Base-by-base conservation (phyloP, 345 rosid species). In the Pistacia vera region DNA sequence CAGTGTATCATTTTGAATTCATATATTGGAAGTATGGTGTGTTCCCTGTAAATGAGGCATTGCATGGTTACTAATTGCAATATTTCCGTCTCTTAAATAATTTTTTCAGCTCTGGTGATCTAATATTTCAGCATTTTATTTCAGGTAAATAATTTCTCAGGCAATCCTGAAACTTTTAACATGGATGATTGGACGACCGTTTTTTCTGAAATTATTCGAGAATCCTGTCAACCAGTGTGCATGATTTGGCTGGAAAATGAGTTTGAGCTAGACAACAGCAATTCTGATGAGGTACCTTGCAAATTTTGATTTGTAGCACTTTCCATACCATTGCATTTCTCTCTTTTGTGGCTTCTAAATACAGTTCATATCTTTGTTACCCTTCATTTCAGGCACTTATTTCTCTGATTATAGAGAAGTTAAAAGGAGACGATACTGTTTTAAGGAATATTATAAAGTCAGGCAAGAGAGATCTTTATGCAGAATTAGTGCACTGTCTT, bases 391-490 rank as follows among this genome's bases (percentile, higher is more conserved):
- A 93, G 99, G 90, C 64, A 55, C 76, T 88, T 68, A 72, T 83
- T 77, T 83, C 93, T 71, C 71, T 84, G 81, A 83, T 93, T 78
- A 77, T 84, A 73, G 88, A 87, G 83, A 92, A 88, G 85, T 66
- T 95, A 51, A 83, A 85, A 71, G 94, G 85, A 81, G 89, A 90
- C 74, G 85, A 86, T n/a, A 79, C 83, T 38, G 63, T 90, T 54
- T 72, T 91, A 49, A 88, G 74, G 67, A 92, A 78, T 73, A 88
- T 95, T 74, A 84, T 73, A 84, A 92, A 84, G 80, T 91, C 92
- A 1, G 94, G 99, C 83, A 95, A 93, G 87, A 92, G 79, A 77
- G 90, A 86, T 86, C 88, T 95, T 38, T 95, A 90, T 86, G 90
- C 93, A 61, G 98, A 93, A 64, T 80, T 95, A 62, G 58, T 95